Evolutionary conservation across 257 asterid genomes (phyloP), one percentile per base, ranked within the genome.

Genomic region (Lithospermum erythrorhizon): DNA sequence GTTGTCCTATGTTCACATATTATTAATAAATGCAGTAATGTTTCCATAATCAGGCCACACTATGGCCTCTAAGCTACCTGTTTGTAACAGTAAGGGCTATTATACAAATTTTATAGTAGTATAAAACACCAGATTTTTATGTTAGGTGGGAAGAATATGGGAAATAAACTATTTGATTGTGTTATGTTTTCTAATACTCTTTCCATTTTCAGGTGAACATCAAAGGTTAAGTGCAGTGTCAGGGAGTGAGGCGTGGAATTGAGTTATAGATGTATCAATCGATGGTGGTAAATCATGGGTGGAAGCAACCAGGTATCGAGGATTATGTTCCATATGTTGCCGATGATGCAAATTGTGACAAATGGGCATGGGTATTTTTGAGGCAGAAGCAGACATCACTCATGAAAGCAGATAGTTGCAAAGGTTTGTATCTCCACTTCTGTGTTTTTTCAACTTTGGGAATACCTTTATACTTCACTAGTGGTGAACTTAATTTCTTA

Each of bases 361-460:
- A 79, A 79, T 93, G 97, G 98, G 98, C 97, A 18, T 93, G 98
- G 98, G 95, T 86, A 21, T 73, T 93, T 91, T 93, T 57, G 85
- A 89, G 78, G 97, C 86, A 0, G 89, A 86, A 81, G 95, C 80
- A 63, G 74, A 82, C 67, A 70, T 93, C 58, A 64, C 83, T 25
- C 78, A 76, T 58, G 68, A n/a, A 53, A 76, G 56, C 76, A 86
- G 68, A 77, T 93, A 65, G 86, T 89, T 35, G 98, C 91, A 68
- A 93, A 93, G 65, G 98, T 93, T 75, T 35, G 89, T 75, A 57
- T 25, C 23, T 24, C 32, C 3, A 56, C 21, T 3, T 41, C 18
- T 41, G 49, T 41, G 49, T 14, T 56, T 10, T 53, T 53, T 17
- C 7, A 1, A 20, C 25, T 53, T 19, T 9, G 25, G 21, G 11